phyloP scores from a whole-genome alignment of 2,329 filamentous ascomycete species.

The Gremmenia infestans region DNA sequence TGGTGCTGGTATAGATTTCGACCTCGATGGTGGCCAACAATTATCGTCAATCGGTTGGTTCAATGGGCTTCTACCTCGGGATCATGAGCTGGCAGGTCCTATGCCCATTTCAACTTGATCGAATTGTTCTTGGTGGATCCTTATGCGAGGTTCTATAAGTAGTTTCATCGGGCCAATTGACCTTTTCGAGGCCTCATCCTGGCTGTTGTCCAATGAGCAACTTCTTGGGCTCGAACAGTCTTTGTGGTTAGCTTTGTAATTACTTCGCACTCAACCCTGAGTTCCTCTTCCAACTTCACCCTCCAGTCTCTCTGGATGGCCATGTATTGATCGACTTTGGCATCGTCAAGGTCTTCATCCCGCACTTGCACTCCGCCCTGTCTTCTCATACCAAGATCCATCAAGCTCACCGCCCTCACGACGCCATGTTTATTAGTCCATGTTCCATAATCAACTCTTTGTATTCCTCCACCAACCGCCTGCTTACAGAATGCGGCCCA shows the following conservation, averaged over 20 bases:
- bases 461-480: background rate
- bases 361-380: background rate
- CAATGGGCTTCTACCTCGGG: too few species aligned
- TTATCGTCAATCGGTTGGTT: too few species aligned
- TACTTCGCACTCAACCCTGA: background rate
- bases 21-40: too few species aligned
- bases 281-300: background rate
- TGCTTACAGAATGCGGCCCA: background rate
- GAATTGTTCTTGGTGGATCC: too few species aligned
- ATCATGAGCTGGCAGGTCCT: too few species aligned
- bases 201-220: background rate
- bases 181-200: background rate
- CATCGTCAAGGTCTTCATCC: background rate
- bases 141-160: too few species aligned
- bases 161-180: background rate
- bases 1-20: too few species aligned
- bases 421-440: background rate
- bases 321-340: background rate
- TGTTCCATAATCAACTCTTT: background rate
- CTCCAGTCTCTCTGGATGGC: background rate
- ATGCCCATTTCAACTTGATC: too few species aligned
- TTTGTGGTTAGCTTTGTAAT: background rate
- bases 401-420: background rate
- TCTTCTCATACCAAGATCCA: background rate
- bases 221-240: background rate